Evolutionary conservation across 768 basidiomycete genomes (phyloP), one percentile per base, ranked within the genome.

Genomic region (Asterophora parasitica): DNA sequence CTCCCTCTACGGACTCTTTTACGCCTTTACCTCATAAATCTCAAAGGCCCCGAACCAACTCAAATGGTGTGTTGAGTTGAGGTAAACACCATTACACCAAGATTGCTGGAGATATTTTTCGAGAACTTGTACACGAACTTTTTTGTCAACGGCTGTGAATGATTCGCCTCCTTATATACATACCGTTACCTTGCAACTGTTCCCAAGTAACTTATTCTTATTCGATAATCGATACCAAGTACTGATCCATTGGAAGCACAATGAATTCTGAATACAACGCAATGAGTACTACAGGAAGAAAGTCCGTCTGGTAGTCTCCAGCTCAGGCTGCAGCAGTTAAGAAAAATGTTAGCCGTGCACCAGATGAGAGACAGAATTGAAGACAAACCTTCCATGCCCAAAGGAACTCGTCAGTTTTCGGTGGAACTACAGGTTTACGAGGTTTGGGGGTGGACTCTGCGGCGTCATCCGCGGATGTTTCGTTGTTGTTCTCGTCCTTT

Each of bases 321-420:
- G 73, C 69, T 93, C 88, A n/a, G 95, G 85, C 94, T 96, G n/a
- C n/a, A 60, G 10, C 26, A 19, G 15, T 7, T 9, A 27, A 36
- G 8, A 9, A 9, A 2, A 27, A 47, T 31, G 37, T 60, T 45
- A 51, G 47, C 16, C 31, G 28, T 50, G 28, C 36, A 15, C 20
- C 38, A 11, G 5, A 33, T 4, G 34, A 37, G 38, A 40, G 30
- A 6, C 30, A 12, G 8, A 3, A 9, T 3, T 36, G 44, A 37
- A 3, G 3, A 70, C 79, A 28, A 45, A 90, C 92, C 80, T 93
- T 93, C 91, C 92, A 94, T 50, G 77, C 74, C 92, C 92, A 96
- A 42, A 91, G 69, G 54, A 78, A 84, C 61, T 92, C 85, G 55
- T 91, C 89, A 51, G 82, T 77, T 54, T 78, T 82, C 1, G 85